Base-by-base conservation (phyloP, 352 stramenopile genomes). In the Peronospora destructor region DNA sequence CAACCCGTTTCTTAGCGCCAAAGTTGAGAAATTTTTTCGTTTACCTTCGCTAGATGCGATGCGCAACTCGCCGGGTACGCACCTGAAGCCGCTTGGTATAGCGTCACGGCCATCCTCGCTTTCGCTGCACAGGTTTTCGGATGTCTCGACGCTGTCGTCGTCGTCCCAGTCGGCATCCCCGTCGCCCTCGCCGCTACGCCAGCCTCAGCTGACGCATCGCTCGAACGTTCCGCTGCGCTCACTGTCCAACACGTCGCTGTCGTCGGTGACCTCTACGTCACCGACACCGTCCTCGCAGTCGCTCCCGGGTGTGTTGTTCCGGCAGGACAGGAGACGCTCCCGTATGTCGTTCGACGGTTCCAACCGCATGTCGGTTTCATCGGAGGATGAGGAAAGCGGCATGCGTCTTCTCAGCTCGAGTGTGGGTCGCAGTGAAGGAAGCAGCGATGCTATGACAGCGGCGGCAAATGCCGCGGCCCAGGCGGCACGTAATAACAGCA, bases 361-460 rank as follows among this genome's bases (percentile, higher is more conserved):
- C 16, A 75, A 87, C 28, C 76, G 67, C 51, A 55, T 82, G 42
- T 80, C 68, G 10, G 71, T 85, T 39, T 80, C 68, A n/a, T 85
- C 73, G 7, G 76, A 84, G 21, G 76, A 87, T 46, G 73, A 85
- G n/a, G 72, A 87, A 29, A 77, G 50, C 35, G 66, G 69, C 16
- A 87, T 87, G 66, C 70, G 81, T 37, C 64, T 83, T 13, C 65
- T 90, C 28, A 87, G 79, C 59, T 86, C 76, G 25, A 88, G 77
- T 42, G 70, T 88, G 11, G 73, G 76, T 29, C 68, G 60, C 8
- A 81, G 53, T 36, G 55, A 62, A 45, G 50, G 66, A 14, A 68
- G 34, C 42, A 69, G 57, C 25, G 56, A 66, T 4, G 64, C 64
- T 2, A 73, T 73, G 64, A 64, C 56, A 8, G 47, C 69, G 0